Conservation (phyloP, 2,329 filamentous ascomycete species). For the Pseudocercospora crystallina region DNA sequence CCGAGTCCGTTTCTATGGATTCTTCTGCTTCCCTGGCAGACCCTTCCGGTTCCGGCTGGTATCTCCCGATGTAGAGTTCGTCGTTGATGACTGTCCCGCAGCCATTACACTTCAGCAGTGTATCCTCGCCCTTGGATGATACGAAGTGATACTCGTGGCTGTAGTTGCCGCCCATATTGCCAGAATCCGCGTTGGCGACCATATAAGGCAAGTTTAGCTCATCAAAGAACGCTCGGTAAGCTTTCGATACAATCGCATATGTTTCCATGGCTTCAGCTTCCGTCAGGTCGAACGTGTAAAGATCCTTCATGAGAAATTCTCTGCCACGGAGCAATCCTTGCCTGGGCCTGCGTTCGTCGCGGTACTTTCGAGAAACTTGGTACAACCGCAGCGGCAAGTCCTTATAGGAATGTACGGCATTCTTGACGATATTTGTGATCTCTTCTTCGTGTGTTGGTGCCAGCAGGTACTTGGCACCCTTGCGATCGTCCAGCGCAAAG, state of each 20-base stretch:
- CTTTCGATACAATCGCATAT: conserved; percentile 70
- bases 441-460: conserved; percentile 97
- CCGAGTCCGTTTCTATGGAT: background rate
- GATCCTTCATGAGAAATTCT: conserved; percentile 97
- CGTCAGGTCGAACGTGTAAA: conserved; percentile 88
- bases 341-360: conserved; percentile 85
- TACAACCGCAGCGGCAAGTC: conserved; percentile 84
- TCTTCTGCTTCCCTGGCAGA: background rate
- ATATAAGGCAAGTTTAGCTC: conserved; percentile 81
- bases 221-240: conserved; percentile 75
- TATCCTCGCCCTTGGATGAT: conserved; percentile 79
- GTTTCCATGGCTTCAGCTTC: conserved; percentile 70
- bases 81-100: conserved; percentile 84
- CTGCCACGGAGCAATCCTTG: conserved; percentile 83
- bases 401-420: conserved; percentile 76
- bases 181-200: conserved; percentile 85
- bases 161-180: conserved; percentile 89
- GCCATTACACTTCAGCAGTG: conserved; percentile 69
- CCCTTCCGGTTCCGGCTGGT: background rate
- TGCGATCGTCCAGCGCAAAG: conserved; percentile 78
- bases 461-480: conserved; percentile 70
- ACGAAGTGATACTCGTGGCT: conserved; percentile 95
- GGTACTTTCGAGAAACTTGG: conserved; percentile 90
- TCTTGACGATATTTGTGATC: conserved; percentile 77
- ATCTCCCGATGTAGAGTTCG: conserved; percentile 58